Evolutionary conservation across 768 basidiomycete genomes (phyloP).

Genomic region (Naganishia kalamii): DNA sequence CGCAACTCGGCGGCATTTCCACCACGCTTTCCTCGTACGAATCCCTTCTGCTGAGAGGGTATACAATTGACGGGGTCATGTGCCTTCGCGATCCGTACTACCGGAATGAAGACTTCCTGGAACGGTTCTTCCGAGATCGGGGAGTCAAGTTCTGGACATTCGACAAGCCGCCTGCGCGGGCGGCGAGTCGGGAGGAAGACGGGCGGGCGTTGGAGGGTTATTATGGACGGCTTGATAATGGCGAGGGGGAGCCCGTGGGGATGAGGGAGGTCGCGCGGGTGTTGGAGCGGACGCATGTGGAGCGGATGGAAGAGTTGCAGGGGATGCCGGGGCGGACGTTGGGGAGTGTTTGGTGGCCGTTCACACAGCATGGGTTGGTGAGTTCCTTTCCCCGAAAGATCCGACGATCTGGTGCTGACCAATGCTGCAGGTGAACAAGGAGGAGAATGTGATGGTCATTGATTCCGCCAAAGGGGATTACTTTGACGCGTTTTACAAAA

Average conservation of each 20-base stretch:
- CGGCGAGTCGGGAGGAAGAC: slow-evolving; percentile 50
- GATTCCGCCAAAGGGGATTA: slow-evolving; percentile 83
- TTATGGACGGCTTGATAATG: slow-evolving; percentile 51
- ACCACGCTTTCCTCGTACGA: slow-evolving; percentile 89
- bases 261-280: slow-evolving; percentile 51
- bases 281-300: slow-evolving; percentile 59
- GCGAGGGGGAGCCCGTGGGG: slow-evolving; percentile 42
- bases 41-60: slow-evolving; percentile 81
- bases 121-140: slow-evolving; percentile 68
- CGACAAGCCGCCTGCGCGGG: slow-evolving; percentile 42
- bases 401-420: background rate
- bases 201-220: slow-evolving; percentile 59
- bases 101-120: slow-evolving; percentile 75
- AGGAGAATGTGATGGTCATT: slow-evolving; percentile 75
- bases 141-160: slow-evolving; percentile 47
- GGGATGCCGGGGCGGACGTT: slow-evolving; percentile 72
- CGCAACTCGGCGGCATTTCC: slow-evolving; percentile 87
- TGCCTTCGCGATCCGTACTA: slow-evolving; percentile 83
- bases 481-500: slow-evolving; percentile 61
- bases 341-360: slow-evolving; percentile 90
- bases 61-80: slow-evolving; percentile 73
- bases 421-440: slow-evolving; percentile 53
- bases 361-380: slow-evolving; percentile 68
- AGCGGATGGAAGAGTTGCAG: slow-evolving; percentile 65
- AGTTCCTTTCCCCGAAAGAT: slow-evolving; percentile 8